Base-by-base conservation (phyloP, 1,139 yeast genomes). In the Diutina neorugosa region DNA sequence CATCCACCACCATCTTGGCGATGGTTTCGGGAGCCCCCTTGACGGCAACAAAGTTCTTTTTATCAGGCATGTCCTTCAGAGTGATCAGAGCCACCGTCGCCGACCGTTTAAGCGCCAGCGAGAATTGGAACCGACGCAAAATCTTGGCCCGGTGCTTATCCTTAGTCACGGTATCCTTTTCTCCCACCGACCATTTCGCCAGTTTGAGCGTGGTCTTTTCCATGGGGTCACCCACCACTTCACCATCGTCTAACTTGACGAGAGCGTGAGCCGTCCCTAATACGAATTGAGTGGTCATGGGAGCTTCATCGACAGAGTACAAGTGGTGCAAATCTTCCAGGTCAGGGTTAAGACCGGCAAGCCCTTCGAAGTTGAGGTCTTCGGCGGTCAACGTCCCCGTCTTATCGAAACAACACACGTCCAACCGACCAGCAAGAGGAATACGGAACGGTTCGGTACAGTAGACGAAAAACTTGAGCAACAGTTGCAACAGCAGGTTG, bases 21-120 rank as follows among this genome's bases (percentile, higher is more conserved):
- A 93, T 81, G 37, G 98, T 93, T 71, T 93, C 99, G n/a, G 99
- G 99, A 1, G 99, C 99, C 76, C 99, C 99, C 69, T 94, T 94
- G 50, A 85, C 96, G 60, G 96, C 86, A 52, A 91, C 94, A 61
- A 90, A 77, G 57, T 81, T 69, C 40, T 46, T 46, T 60, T 84
- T 79, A 52, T 74, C 74, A n/a, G 67, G 69, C 43, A 71, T 56
- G 16, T 46, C 50, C 50, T 46, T 46, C 52, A 80, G 70, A 58
- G 74, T 76, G 53, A 82, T 71, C 50, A 73, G 69, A n/a, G 97
- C 86, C 61, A 93, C 81, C 51, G 95, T 80, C n/a, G 97, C 81
- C 11, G 98, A 91, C 70, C 99, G 84, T 69, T 94, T 93, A 66
- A 93, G 78, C 53, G 96, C 90, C 55, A 98, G 91, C 51, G 97